phyloP scores from a whole-genome alignment of 768 basidiomycete species.

The Leccinum boreale region DNA sequence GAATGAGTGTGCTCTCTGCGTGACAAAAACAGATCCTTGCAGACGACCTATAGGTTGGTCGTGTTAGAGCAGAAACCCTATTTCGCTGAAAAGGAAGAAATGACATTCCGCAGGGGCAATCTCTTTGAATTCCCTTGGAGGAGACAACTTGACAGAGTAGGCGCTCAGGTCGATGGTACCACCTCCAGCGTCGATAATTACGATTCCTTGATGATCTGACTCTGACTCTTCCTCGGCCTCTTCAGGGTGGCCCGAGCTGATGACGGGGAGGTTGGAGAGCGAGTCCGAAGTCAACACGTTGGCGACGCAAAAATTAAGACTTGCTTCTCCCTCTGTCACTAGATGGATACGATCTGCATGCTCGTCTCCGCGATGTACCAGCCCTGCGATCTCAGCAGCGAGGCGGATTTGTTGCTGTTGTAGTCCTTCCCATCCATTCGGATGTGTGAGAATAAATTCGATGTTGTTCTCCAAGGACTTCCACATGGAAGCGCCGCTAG shows the following conservation, averaged over 20 bases:
- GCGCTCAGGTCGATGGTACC: constrained; percentile 40
- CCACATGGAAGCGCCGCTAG: constrained; percentile 28
- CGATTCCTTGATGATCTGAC: constrained; percentile 33
- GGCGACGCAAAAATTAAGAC: constrained; percentile 38
- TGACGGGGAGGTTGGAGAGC: constrained; percentile 9
- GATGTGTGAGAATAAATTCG: constrained; percentile 28
- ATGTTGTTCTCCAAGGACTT: constrained; percentile 17
- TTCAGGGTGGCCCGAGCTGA: not conserved
- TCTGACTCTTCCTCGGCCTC: constrained; percentile 1
- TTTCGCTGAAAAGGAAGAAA: not conserved
- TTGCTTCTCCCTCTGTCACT: constrained; percentile 28
- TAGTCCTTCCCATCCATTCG: constrained; percentile 31
- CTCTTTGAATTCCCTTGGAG: constrained; percentile 30
- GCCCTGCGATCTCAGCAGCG: constrained; percentile 23
- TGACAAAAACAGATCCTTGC: constrained; percentile 38
- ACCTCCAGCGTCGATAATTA: constrained; percentile 46
- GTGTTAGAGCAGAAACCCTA: not conserved
- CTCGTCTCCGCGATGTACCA: constrained; percentile 16
- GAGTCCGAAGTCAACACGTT: constrained; percentile 37
- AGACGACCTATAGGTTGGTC: constrained; percentile 33
- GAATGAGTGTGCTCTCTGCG: constrained; percentile 24
- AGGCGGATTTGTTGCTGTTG: constrained; percentile 31
- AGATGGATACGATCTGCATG: constrained; percentile 19
- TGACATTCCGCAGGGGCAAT: constrained; percentile 32
- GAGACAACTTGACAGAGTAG: constrained; percentile 26